Base-by-base conservation (phyloP, 441 rosid species). In the Biscutella laevigata region DNA sequence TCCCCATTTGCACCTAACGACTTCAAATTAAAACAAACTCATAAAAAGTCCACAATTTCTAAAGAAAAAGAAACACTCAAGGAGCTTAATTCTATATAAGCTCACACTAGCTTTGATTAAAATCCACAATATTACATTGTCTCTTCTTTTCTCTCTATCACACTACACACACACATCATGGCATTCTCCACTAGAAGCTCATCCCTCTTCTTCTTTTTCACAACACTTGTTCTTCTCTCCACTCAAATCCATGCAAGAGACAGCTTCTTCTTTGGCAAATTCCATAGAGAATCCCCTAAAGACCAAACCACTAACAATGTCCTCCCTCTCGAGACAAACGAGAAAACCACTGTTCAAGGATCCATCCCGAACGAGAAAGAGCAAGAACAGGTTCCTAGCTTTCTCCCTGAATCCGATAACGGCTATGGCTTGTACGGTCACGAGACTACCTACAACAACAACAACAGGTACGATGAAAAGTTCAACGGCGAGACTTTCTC, bases 191-290 rank as follows among this genome's bases (percentile, higher is more conserved):
- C 68, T 24, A 15, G 62, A 13, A 40, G 41, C 47, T n/a, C n/a
- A n/a, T 27, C 49, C 20, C 65, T 77, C 61, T 25, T 71, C 30
- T 27, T 65, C 46, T 59, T 74, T 63, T 48, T 71, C 51, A 53
- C 71, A 24, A 13, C 59, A 22, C 61, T 66, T 53, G 48, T 13
- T 45, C 52, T 77, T 53, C 62, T 74, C 64, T 72, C 75, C 34
- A 5, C 49, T 9, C 74, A 72, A 37, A 62, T 62, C 42, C 72
- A 76, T 43, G 87, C 78, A 2, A 74, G 90, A 69, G 88, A 86
- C n/a, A 76, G 82, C 70, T 77, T 69, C 12, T 79, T 86, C 80
- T 89, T 89, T 43, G 81, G 80, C 71, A 86, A 83, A 60, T 75
- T 79, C 71, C 54, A 51, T 53, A 53, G 71, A 66, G 34, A 69